Conservation (phyloP, 352 stramenopile species). For the Pythium folliculosum region DNA sequence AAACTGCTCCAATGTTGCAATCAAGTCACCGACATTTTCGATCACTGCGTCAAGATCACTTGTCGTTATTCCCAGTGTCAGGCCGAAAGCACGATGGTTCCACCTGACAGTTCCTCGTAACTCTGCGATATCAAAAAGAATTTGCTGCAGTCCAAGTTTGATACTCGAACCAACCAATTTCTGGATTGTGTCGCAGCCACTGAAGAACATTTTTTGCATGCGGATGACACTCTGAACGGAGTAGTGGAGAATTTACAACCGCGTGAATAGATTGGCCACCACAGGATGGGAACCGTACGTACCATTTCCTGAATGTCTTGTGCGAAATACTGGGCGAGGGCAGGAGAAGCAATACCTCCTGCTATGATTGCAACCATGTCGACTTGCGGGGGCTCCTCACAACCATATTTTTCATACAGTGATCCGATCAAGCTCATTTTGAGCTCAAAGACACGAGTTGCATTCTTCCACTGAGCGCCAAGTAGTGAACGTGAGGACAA, state of each 20-base stretch:
- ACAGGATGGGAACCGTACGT: background rate
- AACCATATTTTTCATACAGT: constrained; percentile 81
- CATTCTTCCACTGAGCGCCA: constrained; percentile 63
- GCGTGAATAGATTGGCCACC: background rate
- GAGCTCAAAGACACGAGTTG: constrained; percentile 73
- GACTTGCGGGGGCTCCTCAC: constrained; percentile 57
- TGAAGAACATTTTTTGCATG: constrained; percentile 31
- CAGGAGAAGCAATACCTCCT: constrained; percentile 59
- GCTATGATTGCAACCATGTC: constrained; percentile 73
- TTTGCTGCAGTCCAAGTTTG: constrained; percentile 16
- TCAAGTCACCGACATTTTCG: constrained; percentile 31
- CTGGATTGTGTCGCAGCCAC: constrained; percentile 27
- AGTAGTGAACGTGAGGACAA: no score
- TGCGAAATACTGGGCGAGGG: constrained; percentile 75
- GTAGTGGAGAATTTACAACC: background rate
- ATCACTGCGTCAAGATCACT: constrained; percentile 42
- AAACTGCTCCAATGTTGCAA: constrained; percentile 51
- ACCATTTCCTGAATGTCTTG: constrained; percentile 86
- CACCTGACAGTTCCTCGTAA: constrained; percentile 50
- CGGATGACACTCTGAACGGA: constrained; percentile 23
- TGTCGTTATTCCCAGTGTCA: constrained; percentile 42
- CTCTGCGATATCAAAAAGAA: constrained; percentile 22
- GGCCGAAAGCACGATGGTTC: constrained; percentile 34
- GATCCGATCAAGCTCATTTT: constrained; percentile 74
- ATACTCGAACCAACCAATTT: constrained; percentile 15